Conservation (phyloP, 768 basidiomycete species). For the Tulasnella calospora region DNA sequence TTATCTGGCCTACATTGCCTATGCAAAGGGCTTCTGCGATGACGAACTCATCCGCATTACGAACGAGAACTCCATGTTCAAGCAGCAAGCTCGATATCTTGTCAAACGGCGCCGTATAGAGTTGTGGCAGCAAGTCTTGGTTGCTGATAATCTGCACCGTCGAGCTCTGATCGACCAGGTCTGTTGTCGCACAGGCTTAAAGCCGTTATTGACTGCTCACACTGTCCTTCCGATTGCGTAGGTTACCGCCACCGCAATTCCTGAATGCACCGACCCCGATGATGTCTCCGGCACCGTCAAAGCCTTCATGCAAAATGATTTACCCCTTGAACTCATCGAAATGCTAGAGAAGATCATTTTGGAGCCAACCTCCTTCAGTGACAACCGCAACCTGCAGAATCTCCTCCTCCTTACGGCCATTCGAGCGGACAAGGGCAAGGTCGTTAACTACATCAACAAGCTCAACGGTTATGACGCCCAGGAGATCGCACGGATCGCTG, state of each 20-base stretch:
- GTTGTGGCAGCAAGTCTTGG: conserved; percentile 93
- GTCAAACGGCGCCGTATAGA: conserved; percentile 93
- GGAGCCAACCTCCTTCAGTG: conserved; percentile 94
- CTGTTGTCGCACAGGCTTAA: conserved; percentile 23
- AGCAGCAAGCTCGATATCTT: conserved; percentile 97
- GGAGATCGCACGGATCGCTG: conserved; percentile 96
- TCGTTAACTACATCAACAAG: conserved; percentile 96
- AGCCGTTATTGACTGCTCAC: conserved; percentile 3
- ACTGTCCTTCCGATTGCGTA: conserved; percentile 34
- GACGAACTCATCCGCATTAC: conserved; percentile 95
- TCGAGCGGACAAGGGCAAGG: conserved; percentile 96
- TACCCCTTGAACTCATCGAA: conserved; percentile 95
- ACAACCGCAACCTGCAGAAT: conserved; percentile 96
- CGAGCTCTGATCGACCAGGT: conserved; percentile 92
- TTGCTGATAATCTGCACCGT: conserved; percentile 83
- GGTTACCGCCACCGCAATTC: conserved; percentile 91
- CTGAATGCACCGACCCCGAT: conserved; percentile 95
- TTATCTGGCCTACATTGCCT: conserved; percentile 97
- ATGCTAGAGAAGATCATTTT: conserved; percentile 97
- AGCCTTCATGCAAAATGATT: conserved; percentile 93
- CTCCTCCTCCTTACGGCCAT: conserved; percentile 91
- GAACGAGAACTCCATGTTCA: conserved; percentile 99
- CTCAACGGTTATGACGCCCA: conserved; percentile 89
- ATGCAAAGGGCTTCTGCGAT: conserved; percentile 98
- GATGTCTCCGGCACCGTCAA: conserved; percentile 99